Base-by-base conservation (phyloP, 73 alveolate species). In the Symbiodinium natans region DNA sequence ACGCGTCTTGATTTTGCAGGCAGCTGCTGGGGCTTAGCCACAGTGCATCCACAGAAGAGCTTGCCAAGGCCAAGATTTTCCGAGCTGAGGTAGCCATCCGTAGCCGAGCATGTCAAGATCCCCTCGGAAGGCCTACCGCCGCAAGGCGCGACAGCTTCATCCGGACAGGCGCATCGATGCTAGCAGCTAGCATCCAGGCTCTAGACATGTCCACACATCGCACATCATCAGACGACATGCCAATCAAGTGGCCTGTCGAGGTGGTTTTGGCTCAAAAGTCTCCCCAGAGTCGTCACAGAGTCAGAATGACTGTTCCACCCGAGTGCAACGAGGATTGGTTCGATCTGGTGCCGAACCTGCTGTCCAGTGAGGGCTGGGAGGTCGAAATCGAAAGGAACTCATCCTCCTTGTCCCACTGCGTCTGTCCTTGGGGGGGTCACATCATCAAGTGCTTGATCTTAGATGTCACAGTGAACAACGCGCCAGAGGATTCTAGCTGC, bases 241-340 rank as follows among this genome's bases (percentile, higher is more conserved):
- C n/a, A n/a, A n/a, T n/a, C n/a, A n/a, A n/a, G n/a, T n/a, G n/a
- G n/a, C n/a, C n/a, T n/a, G n/a, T n/a, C n/a, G n/a, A 52, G 6
- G 71, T 8, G 71, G 71, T 23, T 29, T 52, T 52, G 31, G 71
- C 6, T 52, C 71, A 52, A 29, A 52, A 52, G 1, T 52, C 7
- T n/a, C n/a, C n/a, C n/a, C n/a, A n/a, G n/a, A n/a, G n/a, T n/a
- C n/a, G n/a, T n/a, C n/a, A n/a, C n/a, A n/a, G n/a, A n/a, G n/a
- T n/a, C n/a, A n/a, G n/a, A 34, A 46, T 52, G 94, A 63, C 84
- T 7, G 83, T 8, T 3, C 94, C 84, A 19, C 94, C 94, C 2
- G 94, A 43, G n/a, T 52, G 84, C n/a, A 80, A 23, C 41, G 84
- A 86, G 83, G 94, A 86, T 43, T 86, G 94, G 94, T 86, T 86